phyloP scores from a whole-genome alignment of 768 basidiomycete genomes.

The Chalciporus sphaerocephalus region DNA sequence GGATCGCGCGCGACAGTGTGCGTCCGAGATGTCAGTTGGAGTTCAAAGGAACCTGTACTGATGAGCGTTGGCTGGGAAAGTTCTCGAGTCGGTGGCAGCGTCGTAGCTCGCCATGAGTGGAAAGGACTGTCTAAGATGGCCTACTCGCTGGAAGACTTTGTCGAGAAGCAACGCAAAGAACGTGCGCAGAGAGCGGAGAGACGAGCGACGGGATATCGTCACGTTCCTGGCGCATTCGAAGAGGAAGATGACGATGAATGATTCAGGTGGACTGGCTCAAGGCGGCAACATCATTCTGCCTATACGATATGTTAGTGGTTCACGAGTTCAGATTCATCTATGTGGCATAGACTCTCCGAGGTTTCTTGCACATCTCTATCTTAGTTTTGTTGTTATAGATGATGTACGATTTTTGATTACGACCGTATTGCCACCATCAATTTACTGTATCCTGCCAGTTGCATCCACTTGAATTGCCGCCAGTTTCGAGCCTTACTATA shows the following conservation, averaged over 20 bases:
- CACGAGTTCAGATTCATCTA: not conserved
- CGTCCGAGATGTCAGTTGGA: constrained; percentile 96
- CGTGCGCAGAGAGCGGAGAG: constrained; percentile 18
- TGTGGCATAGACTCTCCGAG: not conserved
- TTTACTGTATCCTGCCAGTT: too few relatives aligned
- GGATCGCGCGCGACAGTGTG: constrained; percentile 42
- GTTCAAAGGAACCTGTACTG: constrained; percentile 82
- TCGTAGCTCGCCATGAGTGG: constrained; percentile 93
- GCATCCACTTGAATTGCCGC: too few relatives aligned
- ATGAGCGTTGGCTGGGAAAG: constrained; percentile 91
- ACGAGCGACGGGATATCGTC: constrained; percentile 9
- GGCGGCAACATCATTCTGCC: not conserved
- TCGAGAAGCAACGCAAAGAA: constrained; percentile 49
- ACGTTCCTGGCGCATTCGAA: constrained; percentile 28
- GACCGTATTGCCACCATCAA: not conserved
- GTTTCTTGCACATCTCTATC: not conserved
- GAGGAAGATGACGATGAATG: constrained; percentile 19
- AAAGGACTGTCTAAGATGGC: constrained; percentile 79
- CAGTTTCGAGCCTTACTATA: too few relatives aligned
- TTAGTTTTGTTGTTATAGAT: not conserved
- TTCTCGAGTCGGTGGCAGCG: constrained; percentile 53
- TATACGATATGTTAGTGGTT: too few relatives aligned
- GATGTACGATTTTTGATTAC: too few relatives aligned
- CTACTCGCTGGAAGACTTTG: constrained; percentile 67
- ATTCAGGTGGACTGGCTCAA: not conserved